Base-by-base conservation (phyloP, 495 filamentous ascomycete species). In the Tuber melanosporum region DNA sequence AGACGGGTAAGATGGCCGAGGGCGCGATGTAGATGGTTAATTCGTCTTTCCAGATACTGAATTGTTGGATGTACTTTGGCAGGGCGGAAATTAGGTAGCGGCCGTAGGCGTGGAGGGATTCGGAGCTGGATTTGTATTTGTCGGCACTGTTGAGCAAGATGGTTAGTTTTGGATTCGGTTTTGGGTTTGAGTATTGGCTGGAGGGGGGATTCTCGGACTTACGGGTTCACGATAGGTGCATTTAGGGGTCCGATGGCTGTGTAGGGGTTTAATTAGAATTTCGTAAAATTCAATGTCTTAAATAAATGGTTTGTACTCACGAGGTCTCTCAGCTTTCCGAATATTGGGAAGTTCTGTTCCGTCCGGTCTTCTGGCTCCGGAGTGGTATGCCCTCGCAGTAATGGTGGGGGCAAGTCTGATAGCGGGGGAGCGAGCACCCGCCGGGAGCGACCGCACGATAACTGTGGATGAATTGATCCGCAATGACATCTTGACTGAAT, bases 41-140 rank as follows among this genome's bases (percentile, higher is more conserved):
- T 84, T 99, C 96, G 84, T 99, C 95, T 87, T 99, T 99, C 96
- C 95, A 98, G 45, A 99, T 95, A 57, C 93, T 94, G 88, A 98
- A 98, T 85, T 99, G 96, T 87, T 99, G 96, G 82, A 99, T 90
- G 85, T 97, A 96, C 87, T 97, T 98, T 75, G 96, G 96, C 77
- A 99, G 87, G 84, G 93, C 96, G 75, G 94, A 95, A 88, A 98
- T 92, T 82, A 99, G 89, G 87, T 97, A 99, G 83, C 95, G 90
- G 79, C 96, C 96, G 84, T 99, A 99, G 79, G 88, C 91, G 87
- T 98, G 95, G 79, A 98, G 87, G 82, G 89, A 86, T 77, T 95
- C 91, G 81, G 92, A 89, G 86, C 95, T 93, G 80, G 91, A 90
- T 84, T 91, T 85, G 86, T 94, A 95, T 85, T 95, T 97, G 88